Base-by-base conservation (phyloP, 2,329 filamentous ascomycete species). In the Dactylellina cionopaga region DNA sequence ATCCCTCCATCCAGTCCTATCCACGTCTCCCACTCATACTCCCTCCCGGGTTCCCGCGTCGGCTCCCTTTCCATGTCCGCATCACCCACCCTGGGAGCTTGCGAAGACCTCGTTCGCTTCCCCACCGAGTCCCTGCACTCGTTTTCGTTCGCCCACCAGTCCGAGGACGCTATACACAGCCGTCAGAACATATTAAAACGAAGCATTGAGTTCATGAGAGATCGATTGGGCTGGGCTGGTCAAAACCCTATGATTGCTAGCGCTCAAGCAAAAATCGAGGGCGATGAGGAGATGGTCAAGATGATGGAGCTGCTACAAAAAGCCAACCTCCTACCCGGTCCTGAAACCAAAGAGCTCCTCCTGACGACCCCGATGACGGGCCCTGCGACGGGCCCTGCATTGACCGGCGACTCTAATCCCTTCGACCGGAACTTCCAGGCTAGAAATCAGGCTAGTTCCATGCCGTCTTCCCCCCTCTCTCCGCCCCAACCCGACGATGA, bases 91-190 rank as follows among this genome's bases (percentile, higher is more conserved):
- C 78, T 90, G 41, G 83, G 87, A 74, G 92, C 92, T 78, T 86
- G 88, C 78, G 95, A 98, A 83, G 95, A 99, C 79, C 86, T 99
- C 46, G 89, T 89, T 46, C 89, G 93, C 54, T 99, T 99, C 79
- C 94, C 95, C 0, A 92, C 76, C 11, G 95, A 99, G 80, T 99
- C 95, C 4, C 83, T 99, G 47, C 95, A 99, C 81, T 99, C 95
- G 1, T 99, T 99, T 82, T 98, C 94, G 10, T 99, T 99, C 80
- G 92, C 95, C 39, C 92, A 96, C 76, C 93, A 96, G 81, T 94
- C 93, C 2, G 93, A 96, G 78, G 94, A 98, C 74, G 88, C 92
- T 74, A 85, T 98, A 63, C 91, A 96, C 79, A 96, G 88, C 80
- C 90, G 95, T 60, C 93, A 98, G 80, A 96, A 92, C 83, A 90